Evolutionary conservation across 2,329 filamentous ascomycete species (phyloP), one percentile per base, ranked within the genome.

Genomic region (Fusarium sp.): DNA sequence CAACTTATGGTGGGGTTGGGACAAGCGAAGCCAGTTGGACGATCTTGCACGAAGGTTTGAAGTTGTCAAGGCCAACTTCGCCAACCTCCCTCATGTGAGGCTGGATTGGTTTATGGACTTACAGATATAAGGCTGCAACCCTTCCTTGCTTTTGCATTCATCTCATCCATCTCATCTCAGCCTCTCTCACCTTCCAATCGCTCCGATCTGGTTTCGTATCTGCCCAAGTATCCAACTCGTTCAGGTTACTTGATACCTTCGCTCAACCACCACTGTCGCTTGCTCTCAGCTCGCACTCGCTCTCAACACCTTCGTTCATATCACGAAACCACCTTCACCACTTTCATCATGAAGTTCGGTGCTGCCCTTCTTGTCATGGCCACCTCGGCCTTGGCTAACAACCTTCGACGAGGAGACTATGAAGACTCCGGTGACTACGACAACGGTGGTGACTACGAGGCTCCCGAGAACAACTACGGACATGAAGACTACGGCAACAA

Each of bases 231-330:
- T 68, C 74, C 71, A 68, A 69, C 63, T 76, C 74, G 74, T 76
- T 76, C 73, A 76, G 73, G 74, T 75, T 76, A 75, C 74, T 76
- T 73, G 59, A 68, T 66, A 61, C 74, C 53, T 50, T 76, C 74
- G 73, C 70, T 76, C 62, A 69, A 59, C 42, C 53, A 58, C 40
- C 51, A 65, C 59, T 28, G 47, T 70, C 63, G 63, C 69, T 75
- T 68, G 61, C 64, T 58, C 49, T 63, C n/a, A 30, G 59, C 62
- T 60, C 67, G 64, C 72, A 59, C 46, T 74, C 53, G 63, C 41
- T 75, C 32, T 30, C 28, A 54, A 43, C 42, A 66, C 72, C 55
- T 59, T 72, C 68, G 46, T 69, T 69, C 25, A 71, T 54, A 59
- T 45, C 51, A 59, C 45, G 53, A 45, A 56, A 32, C 55, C 47